phyloP scores from a whole-genome alignment of 768 basidiomycete genomes.

The Pseudohyphozyma bogoriensis region DNA sequence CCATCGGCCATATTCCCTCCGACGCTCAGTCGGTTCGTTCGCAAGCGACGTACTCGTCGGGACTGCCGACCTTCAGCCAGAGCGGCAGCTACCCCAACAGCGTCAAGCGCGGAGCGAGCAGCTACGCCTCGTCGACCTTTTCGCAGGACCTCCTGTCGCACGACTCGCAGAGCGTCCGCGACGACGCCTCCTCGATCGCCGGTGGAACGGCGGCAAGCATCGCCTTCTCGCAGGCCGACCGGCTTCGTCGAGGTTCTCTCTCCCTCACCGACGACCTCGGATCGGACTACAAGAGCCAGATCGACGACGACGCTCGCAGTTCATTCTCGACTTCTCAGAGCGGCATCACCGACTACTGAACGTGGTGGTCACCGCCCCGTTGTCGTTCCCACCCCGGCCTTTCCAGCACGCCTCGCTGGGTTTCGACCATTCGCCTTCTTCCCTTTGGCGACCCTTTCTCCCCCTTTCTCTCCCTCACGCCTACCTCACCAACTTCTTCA shows the following conservation, averaged over 20 bases:
- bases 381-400: too few relatives aligned
- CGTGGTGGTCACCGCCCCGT: too few relatives aligned
- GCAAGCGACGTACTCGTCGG: conserved; percentile 90
- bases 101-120: conserved; percentile 45
- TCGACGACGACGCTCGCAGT: conserved; percentile 9
- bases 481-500: too few relatives aligned
- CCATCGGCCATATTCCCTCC: conserved; percentile 84
- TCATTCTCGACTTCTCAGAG: conserved; percentile 13
- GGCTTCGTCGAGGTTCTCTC: conserved; percentile 57
- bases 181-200: conserved; percentile 52
- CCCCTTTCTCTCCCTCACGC: too few relatives aligned
- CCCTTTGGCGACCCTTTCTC: too few relatives aligned
- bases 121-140: conserved; percentile 51
- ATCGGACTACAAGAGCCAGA: conserved; percentile 27
- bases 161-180: conserved; percentile 48
- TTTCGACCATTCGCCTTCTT: too few relatives aligned
- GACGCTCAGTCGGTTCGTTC: conserved; percentile 93
- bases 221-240: conserved; percentile 83
- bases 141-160: conserved; percentile 28
- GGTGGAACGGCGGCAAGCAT: conserved; percentile 44
- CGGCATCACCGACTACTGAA: conserved; percentile 27
- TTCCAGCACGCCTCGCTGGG: too few relatives aligned
- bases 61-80: conserved; percentile 68
- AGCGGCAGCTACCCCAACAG: conserved; percentile 49
- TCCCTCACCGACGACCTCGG: conserved; percentile 42